Evolutionary conservation across 2,329 filamentous ascomycete genomes (phyloP).

Genomic region (Nigrospora osmanthi): DNA sequence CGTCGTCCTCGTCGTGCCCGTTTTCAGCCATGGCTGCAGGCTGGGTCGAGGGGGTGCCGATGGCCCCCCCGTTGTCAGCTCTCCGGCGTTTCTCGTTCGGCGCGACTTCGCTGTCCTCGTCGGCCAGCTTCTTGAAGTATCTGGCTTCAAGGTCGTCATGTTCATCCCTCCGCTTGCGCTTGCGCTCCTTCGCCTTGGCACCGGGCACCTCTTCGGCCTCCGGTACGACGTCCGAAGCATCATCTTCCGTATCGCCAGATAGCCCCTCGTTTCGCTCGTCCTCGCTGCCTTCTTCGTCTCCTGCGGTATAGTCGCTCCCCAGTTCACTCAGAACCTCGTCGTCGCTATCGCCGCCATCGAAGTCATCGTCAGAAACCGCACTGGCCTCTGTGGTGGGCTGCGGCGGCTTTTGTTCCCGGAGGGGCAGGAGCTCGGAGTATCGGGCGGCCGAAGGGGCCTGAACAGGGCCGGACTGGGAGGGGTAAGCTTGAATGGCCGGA

Average conservation of each 20-base stretch:
- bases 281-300: constrained; percentile 28
- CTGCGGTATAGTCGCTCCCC: constrained; percentile 14
- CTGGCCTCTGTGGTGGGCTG: constrained; percentile 4
- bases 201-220: constrained; percentile 25
- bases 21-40: constrained; percentile 13
- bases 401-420: constrained; percentile 24
- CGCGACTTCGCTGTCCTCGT: constrained; percentile 51
- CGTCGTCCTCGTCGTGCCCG: constrained; percentile 27
- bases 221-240: constrained; percentile 21
- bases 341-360: constrained; percentile 20
- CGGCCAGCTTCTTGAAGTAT: constrained; percentile 59
- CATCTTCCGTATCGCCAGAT: constrained; percentile 23
- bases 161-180: constrained; percentile 60
- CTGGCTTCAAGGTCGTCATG: constrained; percentile 63
- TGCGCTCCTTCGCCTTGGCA: constrained; percentile 43
- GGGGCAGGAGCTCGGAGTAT: constrained; percentile 29
- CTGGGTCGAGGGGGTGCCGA: constrained; percentile 9
- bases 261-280: constrained; percentile 35
- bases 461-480: constrained; percentile 41
- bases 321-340: constrained; percentile 26
- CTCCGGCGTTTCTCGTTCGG: constrained; percentile 48
- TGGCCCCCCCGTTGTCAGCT: constrained; percentile 23
- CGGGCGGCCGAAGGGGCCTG: constrained; percentile 35
- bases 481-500: too few relatives aligned
- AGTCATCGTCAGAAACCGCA: constrained; percentile 12